These are phyloP conservation scores for Diversispora epigaea DNA, from an alignment of 192 early-diverging fungal genomes.

Conservation along the genomic window DNA sequence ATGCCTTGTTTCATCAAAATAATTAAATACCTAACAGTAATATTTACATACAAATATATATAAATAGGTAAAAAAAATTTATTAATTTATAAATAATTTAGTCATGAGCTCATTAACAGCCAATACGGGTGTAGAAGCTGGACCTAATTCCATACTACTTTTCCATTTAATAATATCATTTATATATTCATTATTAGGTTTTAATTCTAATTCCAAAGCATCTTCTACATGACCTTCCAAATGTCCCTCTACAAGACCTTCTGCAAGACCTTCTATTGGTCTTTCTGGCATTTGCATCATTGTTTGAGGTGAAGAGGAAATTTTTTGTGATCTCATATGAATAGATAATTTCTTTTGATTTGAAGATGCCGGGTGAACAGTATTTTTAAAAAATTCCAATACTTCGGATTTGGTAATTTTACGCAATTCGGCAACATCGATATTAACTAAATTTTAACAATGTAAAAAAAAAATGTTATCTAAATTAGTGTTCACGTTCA, in stretches of 20 bases:
- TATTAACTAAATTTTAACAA: neutral
- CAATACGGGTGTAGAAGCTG: slow-evolving; percentile 42
- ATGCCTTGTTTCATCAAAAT: too few species aligned
- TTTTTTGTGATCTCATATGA: slow-evolving; percentile 47
- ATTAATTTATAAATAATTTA: neutral
- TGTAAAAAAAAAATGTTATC: neutral
- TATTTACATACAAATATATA: too few species aligned
- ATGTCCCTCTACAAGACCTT: neutral
- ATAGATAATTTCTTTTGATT: slow-evolving; percentile 37
- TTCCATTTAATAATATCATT: slow-evolving; percentile 50
- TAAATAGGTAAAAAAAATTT: too few species aligned
- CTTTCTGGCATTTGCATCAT: slow-evolving; percentile 3
- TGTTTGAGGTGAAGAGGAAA: neutral
- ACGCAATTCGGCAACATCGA: slow-evolving; percentile 9
- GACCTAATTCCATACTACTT: slow-evolving; percentile 39
- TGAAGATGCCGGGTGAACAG: slow-evolving; percentile 55
- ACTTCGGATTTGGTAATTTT: slow-evolving; percentile 44
- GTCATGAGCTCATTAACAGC: neutral
- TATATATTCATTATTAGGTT: slow-evolving; percentile 41
- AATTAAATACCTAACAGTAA: too few species aligned
- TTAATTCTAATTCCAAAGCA: slow-evolving; percentile 24
- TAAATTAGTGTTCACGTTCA: neutral
- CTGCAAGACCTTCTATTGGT: neutral
- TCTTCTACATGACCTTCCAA: slow-evolving; percentile 12
- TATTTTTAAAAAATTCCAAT: slow-evolving; percentile 58